Percentiles rank a stretch among this genome's conserved stretches.
These are phyloP conservation scores for Flaveria linearis DNA, from an alignment of 129 eudicot species.

Conservation along the genomic window DNA sequence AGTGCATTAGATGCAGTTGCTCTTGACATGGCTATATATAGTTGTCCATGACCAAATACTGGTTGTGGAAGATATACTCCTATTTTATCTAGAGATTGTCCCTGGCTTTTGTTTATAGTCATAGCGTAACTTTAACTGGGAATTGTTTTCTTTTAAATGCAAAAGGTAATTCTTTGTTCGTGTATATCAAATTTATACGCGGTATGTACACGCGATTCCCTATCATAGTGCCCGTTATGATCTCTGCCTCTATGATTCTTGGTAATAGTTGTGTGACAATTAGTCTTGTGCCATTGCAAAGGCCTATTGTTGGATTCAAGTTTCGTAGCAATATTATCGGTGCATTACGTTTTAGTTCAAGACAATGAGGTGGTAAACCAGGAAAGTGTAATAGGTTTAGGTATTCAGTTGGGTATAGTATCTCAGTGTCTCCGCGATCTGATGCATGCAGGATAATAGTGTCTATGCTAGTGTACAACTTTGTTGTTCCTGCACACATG, in stretches of 20 bases:
- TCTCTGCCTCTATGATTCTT: neutral
- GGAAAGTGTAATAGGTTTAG: neutral
- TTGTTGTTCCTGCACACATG: neutral
- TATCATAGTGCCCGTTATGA: neutral
- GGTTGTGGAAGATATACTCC: too few relatives aligned
- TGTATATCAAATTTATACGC: neutral
- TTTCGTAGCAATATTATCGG: too few relatives aligned
- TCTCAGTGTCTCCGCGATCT: neutral
- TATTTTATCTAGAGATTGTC: too few relatives aligned
- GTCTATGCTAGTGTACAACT: neutral
- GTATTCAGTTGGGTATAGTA: neutral
- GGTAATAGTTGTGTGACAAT: neutral
- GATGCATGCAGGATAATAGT: neutral
- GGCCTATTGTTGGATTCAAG: too few relatives aligned
- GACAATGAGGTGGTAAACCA: neutral
- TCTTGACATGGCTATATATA: too few relatives aligned
- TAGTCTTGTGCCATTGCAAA: conserved; percentile 1
- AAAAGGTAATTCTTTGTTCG: conserved; percentile 8
- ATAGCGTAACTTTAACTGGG: conserved; percentile 11
- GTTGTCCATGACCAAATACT: too few relatives aligned
- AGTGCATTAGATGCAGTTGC: too few relatives aligned
- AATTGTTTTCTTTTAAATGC: conserved; percentile 21
- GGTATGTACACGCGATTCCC: neutral
- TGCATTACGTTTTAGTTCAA: neutral
- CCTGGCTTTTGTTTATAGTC: neutral